phyloP scores from a whole-genome alignment of 257 asterid species.

The Solanum ossicruentum region DNA sequence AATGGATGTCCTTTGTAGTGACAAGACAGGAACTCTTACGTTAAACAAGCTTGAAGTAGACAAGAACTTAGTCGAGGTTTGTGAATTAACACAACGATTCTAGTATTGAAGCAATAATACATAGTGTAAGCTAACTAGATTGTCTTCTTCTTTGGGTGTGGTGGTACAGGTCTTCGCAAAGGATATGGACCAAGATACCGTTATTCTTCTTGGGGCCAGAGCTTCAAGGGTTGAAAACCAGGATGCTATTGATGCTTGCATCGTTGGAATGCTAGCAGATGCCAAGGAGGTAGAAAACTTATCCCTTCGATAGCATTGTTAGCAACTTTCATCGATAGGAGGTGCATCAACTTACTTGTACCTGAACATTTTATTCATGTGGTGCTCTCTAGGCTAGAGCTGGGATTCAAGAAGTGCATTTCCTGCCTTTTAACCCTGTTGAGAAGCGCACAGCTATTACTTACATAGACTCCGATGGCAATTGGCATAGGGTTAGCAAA shows the following conservation, averaged over 20 bases:
- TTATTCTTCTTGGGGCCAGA: constrained; percentile 31
- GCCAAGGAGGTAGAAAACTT: constrained; percentile 23
- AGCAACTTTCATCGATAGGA: background rate
- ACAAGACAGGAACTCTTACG: constrained; percentile 76
- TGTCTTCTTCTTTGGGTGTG: background rate
- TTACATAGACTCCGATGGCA: constrained; percentile 51
- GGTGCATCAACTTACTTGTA: background rate
- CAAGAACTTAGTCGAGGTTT: constrained; percentile 41
- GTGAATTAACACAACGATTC: background rate
- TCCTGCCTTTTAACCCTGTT: constrained; percentile 84
- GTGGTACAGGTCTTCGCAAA: constrained; percentile 21
- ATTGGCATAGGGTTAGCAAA: constrained; percentile 83
- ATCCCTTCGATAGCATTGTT: background rate
- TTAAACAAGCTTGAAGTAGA: constrained; percentile 66
- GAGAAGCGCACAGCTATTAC: constrained; percentile 91
- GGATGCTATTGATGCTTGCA: constrained; percentile 44
- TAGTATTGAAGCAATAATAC: background rate
- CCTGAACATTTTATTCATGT: background rate
- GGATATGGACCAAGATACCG: constrained; percentile 22
- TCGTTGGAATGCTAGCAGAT: constrained; percentile 35
- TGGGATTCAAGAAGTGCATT: constrained; percentile 81
- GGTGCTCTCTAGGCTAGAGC: constrained; percentile 56
- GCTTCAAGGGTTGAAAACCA: constrained; percentile 45
- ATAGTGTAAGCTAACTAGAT: background rate
- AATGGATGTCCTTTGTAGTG: constrained; percentile 82